Evolutionary conservation across 1,284 basidiomycete genomes (phyloP).

Genomic region (Butyriboletus appendiculatus): DNA sequence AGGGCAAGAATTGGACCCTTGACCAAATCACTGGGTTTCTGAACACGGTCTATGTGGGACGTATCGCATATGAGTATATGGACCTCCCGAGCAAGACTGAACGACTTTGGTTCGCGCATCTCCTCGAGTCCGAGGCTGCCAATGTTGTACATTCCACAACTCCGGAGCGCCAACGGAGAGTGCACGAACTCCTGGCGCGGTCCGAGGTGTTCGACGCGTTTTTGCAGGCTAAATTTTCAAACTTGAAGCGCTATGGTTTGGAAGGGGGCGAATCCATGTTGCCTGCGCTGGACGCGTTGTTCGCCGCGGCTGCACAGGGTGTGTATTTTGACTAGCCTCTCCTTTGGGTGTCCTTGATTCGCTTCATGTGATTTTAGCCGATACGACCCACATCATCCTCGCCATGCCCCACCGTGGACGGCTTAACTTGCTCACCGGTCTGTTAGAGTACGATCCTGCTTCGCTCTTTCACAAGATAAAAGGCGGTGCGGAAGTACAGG

Average conservation of each 20-base stretch:
- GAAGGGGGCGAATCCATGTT: constrained; percentile 93
- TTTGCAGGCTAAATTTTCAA: constrained; percentile 80
- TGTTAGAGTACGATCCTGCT: constrained; percentile 65
- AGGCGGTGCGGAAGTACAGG: constrained; percentile 68
- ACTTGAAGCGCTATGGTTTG: constrained; percentile 80
- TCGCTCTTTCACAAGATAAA: constrained; percentile 85
- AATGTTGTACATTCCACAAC: not conserved
- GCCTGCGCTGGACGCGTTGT: constrained; percentile 77
- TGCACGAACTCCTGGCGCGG: constrained; percentile 67
- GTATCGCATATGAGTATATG: constrained; percentile 90
- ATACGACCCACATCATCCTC: constrained; percentile 71
- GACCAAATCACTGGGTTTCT: constrained; percentile 71
- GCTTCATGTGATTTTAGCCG: constrained; percentile 42
- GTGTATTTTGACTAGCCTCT: constrained; percentile 5
- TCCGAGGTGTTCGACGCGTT: constrained; percentile 86
- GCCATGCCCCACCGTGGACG: constrained; percentile 89
- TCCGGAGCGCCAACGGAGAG: constrained; percentile 47
- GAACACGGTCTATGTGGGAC: constrained; percentile 73
- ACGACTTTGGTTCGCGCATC: constrained; percentile 82
- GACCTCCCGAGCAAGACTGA: constrained; percentile 81
- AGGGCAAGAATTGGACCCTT: constrained; percentile 61
- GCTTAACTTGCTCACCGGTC: constrained; percentile 81
- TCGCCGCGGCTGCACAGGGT: constrained; percentile 67
- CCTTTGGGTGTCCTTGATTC: not conserved
- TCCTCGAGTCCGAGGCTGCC: constrained; percentile 65